Base-by-base conservation (phyloP, 441 rosid genomes). In the Monsonia emarginata region DNA sequence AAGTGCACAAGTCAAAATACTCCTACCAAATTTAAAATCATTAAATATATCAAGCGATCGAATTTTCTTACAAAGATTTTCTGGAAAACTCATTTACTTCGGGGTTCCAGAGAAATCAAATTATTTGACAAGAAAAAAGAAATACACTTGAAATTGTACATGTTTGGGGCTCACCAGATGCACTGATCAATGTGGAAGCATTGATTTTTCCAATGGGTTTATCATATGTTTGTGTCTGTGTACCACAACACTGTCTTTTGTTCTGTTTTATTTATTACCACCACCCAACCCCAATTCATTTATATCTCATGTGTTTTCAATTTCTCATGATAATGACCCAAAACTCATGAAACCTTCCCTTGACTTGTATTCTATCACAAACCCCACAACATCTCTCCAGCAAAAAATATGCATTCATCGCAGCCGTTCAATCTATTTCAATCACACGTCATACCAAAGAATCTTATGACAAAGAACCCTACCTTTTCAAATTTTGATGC, bases 261-360 rank as follows among this genome's bases (percentile, higher is more conserved):
- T 34, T 34, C 64, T 38, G 52, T 68, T 59, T 67, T 64, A 65
- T 60, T 75, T 50, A 71, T 64, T 70, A 60, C 25, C 61, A 14
- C 62, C 18, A 34, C 40, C 40, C 40, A 34, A 34, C 40, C 11
- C 40, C 7, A 34, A 68, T 67, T 34, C 68, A 61, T 44, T 57
- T 62, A 65, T 42, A 21, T 44, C 36, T 26, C 21, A 22, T 64
- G 61, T 59, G 10, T 34, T 34, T 34, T 34, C 40, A 34, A 27
- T 65, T 67, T 68, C 64, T 34, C 42, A 22, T 50, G 73, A 64
- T 68, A 57, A 61, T 34, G 76, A 58, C 68, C 65, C 76, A 11
- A 46, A 34, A 48, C 6, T 69, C 63, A 69, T 32, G 38, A 69
- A 57, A 58, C 63, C 60, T 62, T 62, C 2, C 14, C 36, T 28